Evolutionary conservation across 2,329 filamentous ascomycete species (phyloP), one percentile per base, ranked within the genome.

Genomic region (Gnomoniopsis sp.): DNA sequence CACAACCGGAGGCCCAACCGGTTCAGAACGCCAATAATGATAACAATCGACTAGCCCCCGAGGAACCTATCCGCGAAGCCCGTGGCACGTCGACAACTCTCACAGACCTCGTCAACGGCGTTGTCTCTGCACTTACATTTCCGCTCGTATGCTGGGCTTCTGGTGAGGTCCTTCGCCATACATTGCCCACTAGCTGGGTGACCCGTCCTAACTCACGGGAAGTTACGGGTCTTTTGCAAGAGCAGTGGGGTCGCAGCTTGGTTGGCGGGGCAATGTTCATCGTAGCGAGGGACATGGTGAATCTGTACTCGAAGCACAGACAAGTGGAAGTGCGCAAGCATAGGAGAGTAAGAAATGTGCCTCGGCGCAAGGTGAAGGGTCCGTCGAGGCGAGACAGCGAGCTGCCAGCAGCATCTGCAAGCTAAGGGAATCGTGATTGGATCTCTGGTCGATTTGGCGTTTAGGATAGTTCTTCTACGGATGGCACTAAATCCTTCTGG

Each of bases 191-290:
- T 38, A 75, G 83, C 3, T 92, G 89, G 86, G 86, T 88, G 11
- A 75, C 76, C 0, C 73, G 74, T 10, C 72, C 77, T 1, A 62
- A 63, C 46, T 70, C 77, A 38, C 77, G 82, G 3, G 33, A 48
- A 19, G 63, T 63, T 0, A 83, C 84, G 0, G 88, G 89, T 0
- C 77, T 98, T 26, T 72, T 99, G 34, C 90, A 95, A 68, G 85
- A 89, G 65, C 86, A 88, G 59, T 98, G 95, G 91, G 95, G 92
- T 1, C 82, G 95, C 57, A 97, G 90, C 67, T 78, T 99, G 2
- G 82, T 95, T 1, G 95, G 95, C 1, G 95, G 95, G 0, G 95
- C 91, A 69, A 75, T 96, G 21, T 96, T 93, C 67, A 87, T 98
- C 17, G 87, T 96, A 11, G 72, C 96, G 54, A 95, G 93, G 71